Percentiles rank a stretch among this genome's conserved stretches.
Evolutionary conservation across 2,329 filamentous ascomycete genomes (phyloP).

Genomic region (Aureobasidium sp.): DNA sequence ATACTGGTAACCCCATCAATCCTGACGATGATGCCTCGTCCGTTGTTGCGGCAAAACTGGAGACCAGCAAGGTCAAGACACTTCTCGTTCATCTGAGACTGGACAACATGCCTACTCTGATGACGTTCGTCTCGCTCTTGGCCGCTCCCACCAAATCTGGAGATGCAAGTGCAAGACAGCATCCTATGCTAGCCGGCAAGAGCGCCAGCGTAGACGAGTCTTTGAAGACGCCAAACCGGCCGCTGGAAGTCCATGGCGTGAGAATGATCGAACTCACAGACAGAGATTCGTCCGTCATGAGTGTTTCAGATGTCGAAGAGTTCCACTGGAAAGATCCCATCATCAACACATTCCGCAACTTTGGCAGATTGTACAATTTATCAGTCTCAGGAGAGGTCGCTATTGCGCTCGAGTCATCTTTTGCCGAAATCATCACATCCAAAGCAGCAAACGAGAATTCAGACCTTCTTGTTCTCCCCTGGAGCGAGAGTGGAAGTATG

Average conservation of each 20-base stretch:
- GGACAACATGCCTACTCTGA: conserved; percentile 73
- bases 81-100: conserved; percentile 75
- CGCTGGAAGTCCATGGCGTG: conserved; percentile 69
- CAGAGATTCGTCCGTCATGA: conserved; percentile 92
- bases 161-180: conserved; percentile 28
- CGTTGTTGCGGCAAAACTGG: conserved; percentile 38
- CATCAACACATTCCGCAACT: conserved; percentile 82
- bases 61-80: conserved; percentile 46
- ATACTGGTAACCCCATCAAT: conserved; percentile 42
- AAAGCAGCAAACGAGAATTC: conserved; percentile 48
- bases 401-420: conserved; percentile 68
- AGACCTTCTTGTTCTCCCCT: conserved; percentile 73
- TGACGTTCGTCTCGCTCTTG: conserved; percentile 73
- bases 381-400: conserved; percentile 76
- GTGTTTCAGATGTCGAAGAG: conserved; percentile 74
- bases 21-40: conserved; percentile 25
- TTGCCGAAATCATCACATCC: conserved; percentile 65
- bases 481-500: conserved; percentile 75
- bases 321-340: conserved; percentile 61
- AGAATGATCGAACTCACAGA: conserved; percentile 81
- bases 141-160: conserved; percentile 41
- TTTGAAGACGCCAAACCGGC: conserved; percentile 27
- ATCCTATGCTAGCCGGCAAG: conserved; percentile 26
- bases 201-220: conserved; percentile 15
- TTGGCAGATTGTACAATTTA: conserved; percentile 75